Base-by-base conservation (phyloP, 352 stramenopile species). In the Phytophthora rubi region DNA sequence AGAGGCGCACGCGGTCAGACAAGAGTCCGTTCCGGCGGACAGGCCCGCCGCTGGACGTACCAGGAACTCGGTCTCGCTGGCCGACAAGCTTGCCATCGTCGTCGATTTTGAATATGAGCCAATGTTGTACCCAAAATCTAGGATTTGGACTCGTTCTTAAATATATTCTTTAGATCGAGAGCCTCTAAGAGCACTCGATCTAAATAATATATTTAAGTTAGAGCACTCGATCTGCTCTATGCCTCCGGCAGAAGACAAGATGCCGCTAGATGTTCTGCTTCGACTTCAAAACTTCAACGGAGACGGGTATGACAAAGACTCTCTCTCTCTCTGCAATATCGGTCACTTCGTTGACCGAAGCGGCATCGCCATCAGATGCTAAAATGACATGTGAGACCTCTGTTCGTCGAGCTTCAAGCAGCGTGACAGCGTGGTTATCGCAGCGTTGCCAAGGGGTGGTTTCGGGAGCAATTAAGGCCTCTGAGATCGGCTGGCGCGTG, bases 31-130 rank as follows among this genome's bases (percentile, higher is more conserved):
- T 4, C 6, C 21, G 7, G 2, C 15, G 33, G 18, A 32, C 18
- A 58, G n/a, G n/a, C 18, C n/a, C 12, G 21, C 32, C 23, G 33
- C 42, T 52, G 21, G 16, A 75, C 79, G 35, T 59, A 92, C 87
- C 68, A 93, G 64, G 72, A 95, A 95, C 80, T 95, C 88, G 47
- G 86, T 90, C 75, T 93, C 88, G 62, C 83, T 91, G 35, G 84
- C 84, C 16, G 77, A 70, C 13, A 80, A 52, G 58, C 66, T 75
- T 39, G 76, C 57, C 76, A 83, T 83, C 5, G 47, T 48, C 39
- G 1, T 15, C 13, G 15, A 16, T 44, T 44, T 12, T 13, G 35
- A 6, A 15, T 4, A 15, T 15, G 35, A 42, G 35, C 35, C 35
- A 10, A 44, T 44, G 26, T 30, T 30, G 37, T 6, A 48, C 53